Percentiles rank a stretch among this genome's conserved stretches.
Evolutionary conservation across 768 basidiomycete species (phyloP).

Genomic region (Pulveroboletus sp.): DNA sequence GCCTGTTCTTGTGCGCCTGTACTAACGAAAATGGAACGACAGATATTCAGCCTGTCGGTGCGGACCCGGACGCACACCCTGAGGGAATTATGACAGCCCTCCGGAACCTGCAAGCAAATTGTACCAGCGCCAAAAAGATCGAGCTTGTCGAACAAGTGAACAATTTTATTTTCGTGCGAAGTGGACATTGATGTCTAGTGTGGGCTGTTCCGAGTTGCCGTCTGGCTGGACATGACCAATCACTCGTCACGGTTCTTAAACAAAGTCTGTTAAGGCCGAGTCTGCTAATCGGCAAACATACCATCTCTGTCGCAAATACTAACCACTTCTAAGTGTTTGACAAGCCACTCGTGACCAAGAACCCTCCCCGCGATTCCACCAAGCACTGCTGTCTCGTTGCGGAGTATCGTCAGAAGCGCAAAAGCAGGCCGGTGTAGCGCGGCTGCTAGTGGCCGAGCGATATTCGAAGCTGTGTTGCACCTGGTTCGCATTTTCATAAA

Average conservation of each 20-base stretch:
- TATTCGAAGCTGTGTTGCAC: background rate
- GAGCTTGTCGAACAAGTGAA: background rate
- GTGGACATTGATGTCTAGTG: slow-evolving; percentile 8
- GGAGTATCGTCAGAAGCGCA: slow-evolving; percentile 11
- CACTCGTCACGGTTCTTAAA: background rate
- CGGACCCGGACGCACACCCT: no score
- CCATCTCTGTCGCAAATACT: background rate
- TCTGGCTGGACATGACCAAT: background rate
- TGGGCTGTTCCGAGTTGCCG: background rate
- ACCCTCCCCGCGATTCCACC: background rate
- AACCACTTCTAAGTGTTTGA: slow-evolving; percentile 7
- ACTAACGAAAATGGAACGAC: background rate
- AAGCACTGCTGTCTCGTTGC: slow-evolving; percentile 6
- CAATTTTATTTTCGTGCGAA: slow-evolving; percentile 10
- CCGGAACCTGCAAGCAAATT: background rate
- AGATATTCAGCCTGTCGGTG: slow-evolving; percentile 10
- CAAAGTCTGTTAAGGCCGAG: background rate
- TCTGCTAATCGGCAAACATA: background rate
- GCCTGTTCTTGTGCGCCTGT: no score
- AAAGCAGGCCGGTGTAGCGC: background rate
- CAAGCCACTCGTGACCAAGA: background rate
- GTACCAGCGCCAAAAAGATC: background rate
- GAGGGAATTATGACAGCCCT: background rate
- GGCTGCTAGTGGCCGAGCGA: slow-evolving; percentile 8
- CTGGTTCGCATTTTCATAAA: background rate